Percentiles rank a stretch among this genome's conserved stretches.
These are phyloP conservation scores for Macrophomina tecta DNA, from an alignment of 2,329 filamentous ascomycete genomes.

Conservation along the genomic window DNA sequence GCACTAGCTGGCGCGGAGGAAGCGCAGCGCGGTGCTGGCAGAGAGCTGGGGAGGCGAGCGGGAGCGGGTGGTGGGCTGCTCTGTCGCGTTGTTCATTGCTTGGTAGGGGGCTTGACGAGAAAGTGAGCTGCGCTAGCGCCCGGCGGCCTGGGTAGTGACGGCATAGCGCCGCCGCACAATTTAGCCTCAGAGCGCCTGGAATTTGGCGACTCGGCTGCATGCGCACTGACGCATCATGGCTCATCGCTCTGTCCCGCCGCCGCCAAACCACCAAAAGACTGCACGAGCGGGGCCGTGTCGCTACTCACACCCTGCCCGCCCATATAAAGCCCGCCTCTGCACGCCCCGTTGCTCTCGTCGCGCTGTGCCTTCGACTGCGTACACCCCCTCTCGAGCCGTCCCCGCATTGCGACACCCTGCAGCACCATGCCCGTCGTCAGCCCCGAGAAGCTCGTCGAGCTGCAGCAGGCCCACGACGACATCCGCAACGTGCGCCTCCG, in stretches of 20 bases:
- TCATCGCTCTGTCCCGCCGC: neutral
- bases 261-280: slow-evolving; percentile 4
- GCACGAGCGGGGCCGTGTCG: neutral
- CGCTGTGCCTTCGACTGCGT: neutral
- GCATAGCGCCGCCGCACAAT: slow-evolving; percentile 12
- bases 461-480: slow-evolving; percentile 86
- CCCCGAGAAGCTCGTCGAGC: slow-evolving; percentile 85
- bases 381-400: neutral
- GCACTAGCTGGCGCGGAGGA: neutral
- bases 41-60: neutral
- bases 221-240: slow-evolving; percentile 10
- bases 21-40: neutral
- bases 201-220: neutral
- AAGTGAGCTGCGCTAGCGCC: slow-evolving; percentile 3
- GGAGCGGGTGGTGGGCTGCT: slow-evolving; percentile 1
- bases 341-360: neutral
- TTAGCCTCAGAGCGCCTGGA: neutral
- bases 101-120: slow-evolving; percentile 8
- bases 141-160: slow-evolving; percentile 2
- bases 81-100: neutral
- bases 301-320: neutral
- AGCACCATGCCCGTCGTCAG: slow-evolving; percentile 86
- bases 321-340: neutral
- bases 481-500: slow-evolving; percentile 81
- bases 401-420: neutral